Percentiles rank a stretch among this genome's conserved stretches.
Conservation (phyloP, 768 basidiomycete genomes). For the Trametes meyenii region DNA sequence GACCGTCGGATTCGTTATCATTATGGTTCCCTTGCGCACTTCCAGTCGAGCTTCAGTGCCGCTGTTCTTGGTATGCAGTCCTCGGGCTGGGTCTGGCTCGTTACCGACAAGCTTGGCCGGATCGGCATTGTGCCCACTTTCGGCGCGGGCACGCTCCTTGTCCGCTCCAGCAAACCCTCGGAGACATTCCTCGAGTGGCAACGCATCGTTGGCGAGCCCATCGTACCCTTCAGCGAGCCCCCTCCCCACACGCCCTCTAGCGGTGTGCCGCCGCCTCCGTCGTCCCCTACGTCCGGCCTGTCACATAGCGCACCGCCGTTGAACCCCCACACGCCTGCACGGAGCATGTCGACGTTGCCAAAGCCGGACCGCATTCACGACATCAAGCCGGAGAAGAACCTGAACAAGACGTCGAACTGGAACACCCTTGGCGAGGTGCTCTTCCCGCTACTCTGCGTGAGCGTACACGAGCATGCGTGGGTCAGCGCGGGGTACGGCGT, state of each 20-base stretch:
- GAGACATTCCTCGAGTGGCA: slow-evolving; percentile 16
- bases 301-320: slow-evolving; percentile 34
- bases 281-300: slow-evolving; percentile 49
- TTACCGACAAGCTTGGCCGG: slow-evolving; percentile 62
- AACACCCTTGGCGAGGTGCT: slow-evolving; percentile 53
- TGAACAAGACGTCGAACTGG: not conserved
- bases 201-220: slow-evolving; percentile 16
- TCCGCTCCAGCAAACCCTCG: slow-evolving; percentile 35
- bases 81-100: slow-evolving; percentile 88
- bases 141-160: slow-evolving; percentile 85
- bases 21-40: slow-evolving; percentile 64
- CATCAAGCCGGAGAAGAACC: not conserved
- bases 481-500: slow-evolving; percentile 82
- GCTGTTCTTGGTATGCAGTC: slow-evolving; percentile 78
- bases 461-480: slow-evolving; percentile 87
- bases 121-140: slow-evolving; percentile 84
- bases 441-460: slow-evolving; percentile 76
- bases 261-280: slow-evolving; percentile 3
- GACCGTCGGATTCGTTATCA: slow-evolving; percentile 44
- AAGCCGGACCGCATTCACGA: not conserved
- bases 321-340: slow-evolving; percentile 35
- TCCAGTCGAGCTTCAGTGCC: slow-evolving; percentile 78
- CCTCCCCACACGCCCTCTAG: not conserved
- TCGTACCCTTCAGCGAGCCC: slow-evolving; percentile 16
- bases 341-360: slow-evolving; percentile 34